Conservation (phyloP, 2,329 filamentous ascomycete species). For the Zarea fungicola region DNA sequence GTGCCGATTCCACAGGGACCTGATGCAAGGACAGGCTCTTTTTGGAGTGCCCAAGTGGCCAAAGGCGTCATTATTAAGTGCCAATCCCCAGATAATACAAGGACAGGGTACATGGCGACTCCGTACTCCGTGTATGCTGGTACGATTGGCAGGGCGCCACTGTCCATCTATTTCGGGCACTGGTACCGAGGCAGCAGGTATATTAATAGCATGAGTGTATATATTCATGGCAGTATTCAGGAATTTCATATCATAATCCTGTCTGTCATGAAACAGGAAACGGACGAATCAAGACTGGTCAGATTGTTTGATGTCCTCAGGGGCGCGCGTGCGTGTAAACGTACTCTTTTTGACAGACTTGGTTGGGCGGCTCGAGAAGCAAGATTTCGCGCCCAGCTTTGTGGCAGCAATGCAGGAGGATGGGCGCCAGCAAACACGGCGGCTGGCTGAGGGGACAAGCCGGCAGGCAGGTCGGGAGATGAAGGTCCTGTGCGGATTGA, state of each 20-base stretch:
- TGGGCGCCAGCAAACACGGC: not conserved
- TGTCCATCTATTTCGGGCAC: not conserved
- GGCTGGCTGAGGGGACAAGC: too few species aligned
- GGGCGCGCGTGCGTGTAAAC: too few species aligned
- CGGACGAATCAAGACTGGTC: not conserved
- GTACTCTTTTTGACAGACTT: not conserved
- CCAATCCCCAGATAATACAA: too few species aligned
- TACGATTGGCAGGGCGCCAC: not conserved
- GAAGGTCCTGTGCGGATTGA: too few species aligned
- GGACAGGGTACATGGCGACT: not conserved
- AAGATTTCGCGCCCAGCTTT: not conserved
- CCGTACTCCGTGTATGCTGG: too few species aligned
- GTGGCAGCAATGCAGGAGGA: not conserved
- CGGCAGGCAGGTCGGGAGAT: too few species aligned
- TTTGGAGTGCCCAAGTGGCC: too few species aligned
- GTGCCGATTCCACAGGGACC: too few species aligned
- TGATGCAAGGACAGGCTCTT: too few species aligned
- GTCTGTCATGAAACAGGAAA: not conserved
- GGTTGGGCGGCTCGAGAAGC: conserved; percentile 2
- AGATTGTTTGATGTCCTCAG: not conserved
- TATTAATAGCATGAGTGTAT: not conserved
- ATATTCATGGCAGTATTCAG: too few species aligned
- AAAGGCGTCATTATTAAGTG: too few species aligned
- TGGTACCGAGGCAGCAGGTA: not conserved
- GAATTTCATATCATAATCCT: too few species aligned